phyloP scores from a whole-genome alignment of 1,139 yeast genomes.

The Yamadazyma dendronema region DNA sequence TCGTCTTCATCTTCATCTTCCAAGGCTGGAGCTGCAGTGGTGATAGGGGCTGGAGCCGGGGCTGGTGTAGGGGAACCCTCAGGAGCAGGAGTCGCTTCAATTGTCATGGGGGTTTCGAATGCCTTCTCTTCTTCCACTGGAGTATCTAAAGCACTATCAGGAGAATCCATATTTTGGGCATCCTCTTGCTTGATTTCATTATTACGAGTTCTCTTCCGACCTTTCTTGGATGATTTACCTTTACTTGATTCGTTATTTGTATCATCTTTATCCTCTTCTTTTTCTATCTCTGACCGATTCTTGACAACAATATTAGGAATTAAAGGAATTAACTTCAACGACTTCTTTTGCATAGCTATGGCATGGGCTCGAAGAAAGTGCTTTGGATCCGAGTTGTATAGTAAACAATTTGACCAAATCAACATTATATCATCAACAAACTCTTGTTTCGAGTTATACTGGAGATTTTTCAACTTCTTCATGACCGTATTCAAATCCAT shows the following conservation, averaged over 20 bases:
- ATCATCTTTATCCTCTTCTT: constrained; percentile 52
- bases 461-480: constrained; percentile 80
- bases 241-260: constrained; percentile 31
- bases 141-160: constrained; percentile 12
- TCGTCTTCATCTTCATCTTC: constrained; percentile 26
- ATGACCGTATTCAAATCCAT: constrained; percentile 96
- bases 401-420: constrained; percentile 92
- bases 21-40: constrained; percentile 19
- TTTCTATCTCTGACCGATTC: constrained; percentile 82
- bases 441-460: constrained; percentile 79
- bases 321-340: constrained; percentile 69
- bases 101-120: constrained; percentile 11
- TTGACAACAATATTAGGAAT: constrained; percentile 86
- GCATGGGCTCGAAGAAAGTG: constrained; percentile 93
- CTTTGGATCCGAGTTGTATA: constrained; percentile 92
- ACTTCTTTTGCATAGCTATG: constrained; percentile 90
- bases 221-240: constrained; percentile 43
- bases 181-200: constrained; percentile 35
- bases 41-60: constrained; percentile 7
- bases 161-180: constrained; percentile 13
- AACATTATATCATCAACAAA: constrained; percentile 92
- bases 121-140: constrained; percentile 13
- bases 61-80: not conserved
- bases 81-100: constrained; percentile 8
- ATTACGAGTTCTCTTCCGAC: constrained; percentile 41